Evolutionary conservation across 306 rosid species (phyloP), one percentile per base, ranked within the genome.

Genomic region (Quercus bicolor): DNA sequence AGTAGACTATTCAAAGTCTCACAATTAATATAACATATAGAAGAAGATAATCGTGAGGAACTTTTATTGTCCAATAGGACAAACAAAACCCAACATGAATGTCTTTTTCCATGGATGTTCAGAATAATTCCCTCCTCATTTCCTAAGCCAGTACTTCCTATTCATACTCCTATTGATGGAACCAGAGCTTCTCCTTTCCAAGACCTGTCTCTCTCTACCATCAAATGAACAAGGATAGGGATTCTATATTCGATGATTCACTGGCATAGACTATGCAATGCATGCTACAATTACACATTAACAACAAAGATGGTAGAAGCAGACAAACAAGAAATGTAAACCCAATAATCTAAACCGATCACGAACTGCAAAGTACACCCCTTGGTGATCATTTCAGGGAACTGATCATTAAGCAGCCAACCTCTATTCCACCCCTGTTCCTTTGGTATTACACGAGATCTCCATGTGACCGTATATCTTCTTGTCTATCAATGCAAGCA

Each of bases 271-370:
- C 40, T 15, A 26, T 62, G 69, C 16, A 85, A 87, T 85, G 87
- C 93, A 89, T 89, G 73, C 87, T 77, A 66, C 87, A 77, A 75
- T 57, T 55, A 82, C 79, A 77, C 48, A 57, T 81, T 75, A 85
- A 77, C 34, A 75, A 69, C 71, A 81, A 70, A 74, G 69, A 83
- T 43, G 86, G 78, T 68, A 73, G 82, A 83, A 74, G 80, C 60
- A 78, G 83, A 74, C 82, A 78, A 86, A 84, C 77, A 60, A 77
- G 85, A 76, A 84, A 80, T 77, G 82, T 72, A 86, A 84, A 73
- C 82, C 81, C 84, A 73, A 74, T 33, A 70, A 78, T 80, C 76
- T 81, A 65, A 77, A 85, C 73, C 18, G 33, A 76, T 62, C 77
- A 71, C 70, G 29, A 69, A 74, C 77, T 76, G 80, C 79, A 73